Evolutionary conservation across 2,329 filamentous ascomycete species (phyloP).

Genomic region (Aureobasidium sp.): DNA sequence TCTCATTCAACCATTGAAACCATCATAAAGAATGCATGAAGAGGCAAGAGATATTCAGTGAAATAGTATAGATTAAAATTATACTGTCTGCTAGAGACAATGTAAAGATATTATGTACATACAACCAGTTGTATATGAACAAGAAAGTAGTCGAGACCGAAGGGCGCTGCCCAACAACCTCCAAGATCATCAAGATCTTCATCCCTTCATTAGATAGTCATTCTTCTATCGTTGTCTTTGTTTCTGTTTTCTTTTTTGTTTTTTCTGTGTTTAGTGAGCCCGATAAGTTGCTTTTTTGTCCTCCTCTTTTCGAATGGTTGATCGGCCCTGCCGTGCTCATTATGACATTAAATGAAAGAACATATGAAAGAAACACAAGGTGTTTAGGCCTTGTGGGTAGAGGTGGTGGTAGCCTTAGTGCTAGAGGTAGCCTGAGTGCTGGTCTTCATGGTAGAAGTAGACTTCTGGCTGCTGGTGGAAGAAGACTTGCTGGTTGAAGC

Average conservation of each 20-base stretch:
- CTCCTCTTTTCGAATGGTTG: not conserved
- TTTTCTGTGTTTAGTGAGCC: not conserved
- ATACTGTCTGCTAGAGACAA: not conserved
- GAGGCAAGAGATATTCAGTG: not conserved
- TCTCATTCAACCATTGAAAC: not conserved
- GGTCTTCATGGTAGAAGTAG: not conserved
- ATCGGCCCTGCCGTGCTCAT: conserved; percentile 1
- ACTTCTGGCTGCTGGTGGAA: not conserved
- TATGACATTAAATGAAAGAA: not conserved
- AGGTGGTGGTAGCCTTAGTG: not conserved
- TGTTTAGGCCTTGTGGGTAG: not conserved
- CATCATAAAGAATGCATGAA: not conserved
- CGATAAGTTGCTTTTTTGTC: not conserved
- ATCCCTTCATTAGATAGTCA: conserved; percentile 8
- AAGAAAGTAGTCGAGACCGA: not conserved
- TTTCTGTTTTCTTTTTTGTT: not conserved
- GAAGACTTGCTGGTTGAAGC: conserved; percentile 5
- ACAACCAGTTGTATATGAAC: conserved; percentile 10
- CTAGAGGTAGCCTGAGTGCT: not conserved
- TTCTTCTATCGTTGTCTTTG: not conserved
- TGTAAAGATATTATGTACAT: not conserved
- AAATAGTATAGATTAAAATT: conserved; percentile 1
- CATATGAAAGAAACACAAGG: not conserved
- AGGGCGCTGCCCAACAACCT: not conserved
- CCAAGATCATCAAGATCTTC: conserved; percentile 12